Percentiles rank a stretch among this genome's conserved stretches.
Evolutionary conservation across 2,329 filamentous ascomycete genomes (phyloP).

Genomic region (Monilinia vaccinii-corymbosi): DNA sequence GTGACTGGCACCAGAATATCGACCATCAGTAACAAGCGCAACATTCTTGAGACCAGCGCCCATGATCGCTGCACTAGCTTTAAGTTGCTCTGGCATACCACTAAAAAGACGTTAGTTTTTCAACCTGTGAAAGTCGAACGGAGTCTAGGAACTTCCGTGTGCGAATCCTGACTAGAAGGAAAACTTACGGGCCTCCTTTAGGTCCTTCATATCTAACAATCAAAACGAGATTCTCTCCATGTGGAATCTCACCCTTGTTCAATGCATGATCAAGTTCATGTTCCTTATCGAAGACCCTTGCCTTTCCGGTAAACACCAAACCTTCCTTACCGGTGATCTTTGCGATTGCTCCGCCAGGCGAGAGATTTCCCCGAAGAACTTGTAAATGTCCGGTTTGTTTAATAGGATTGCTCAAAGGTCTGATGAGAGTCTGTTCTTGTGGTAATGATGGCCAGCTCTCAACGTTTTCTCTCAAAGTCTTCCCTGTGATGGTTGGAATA

Average conservation of each 20-base stretch:
- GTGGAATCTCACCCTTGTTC: conserved; percentile 55
- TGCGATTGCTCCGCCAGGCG: conserved; percentile 80
- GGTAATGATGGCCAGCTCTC: conserved; percentile 66
- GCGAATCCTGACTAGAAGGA: too few species aligned
- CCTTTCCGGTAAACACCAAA: conserved; percentile 68
- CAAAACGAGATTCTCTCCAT: conserved; percentile 74
- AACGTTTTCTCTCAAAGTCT: conserved; percentile 75
- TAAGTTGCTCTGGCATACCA: conserved; percentile 93
- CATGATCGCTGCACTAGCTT: conserved; percentile 83
- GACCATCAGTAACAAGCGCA: conserved; percentile 83
- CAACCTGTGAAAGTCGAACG: background rate
- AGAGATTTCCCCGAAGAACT: conserved; percentile 78
- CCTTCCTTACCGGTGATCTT: conserved; percentile 98
- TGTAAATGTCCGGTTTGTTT: conserved; percentile 82
- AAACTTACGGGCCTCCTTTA: conserved; percentile 61
- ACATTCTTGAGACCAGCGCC: conserved; percentile 81
- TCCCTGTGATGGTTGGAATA: conserved; percentile 75
- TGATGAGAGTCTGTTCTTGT: conserved; percentile 74
- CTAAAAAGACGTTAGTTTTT: background rate
- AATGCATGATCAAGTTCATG: conserved; percentile 67
- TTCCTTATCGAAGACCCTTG: conserved; percentile 82
- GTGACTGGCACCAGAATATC: conserved; percentile 65
- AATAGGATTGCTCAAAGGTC: conserved; percentile 64
- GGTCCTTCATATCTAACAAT: conserved; percentile 92
- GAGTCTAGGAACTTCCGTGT: too few species aligned